Evolutionary conservation across 805 yeast species (phyloP).

Genomic region (Ogataea nakhonphanomensis): DNA sequence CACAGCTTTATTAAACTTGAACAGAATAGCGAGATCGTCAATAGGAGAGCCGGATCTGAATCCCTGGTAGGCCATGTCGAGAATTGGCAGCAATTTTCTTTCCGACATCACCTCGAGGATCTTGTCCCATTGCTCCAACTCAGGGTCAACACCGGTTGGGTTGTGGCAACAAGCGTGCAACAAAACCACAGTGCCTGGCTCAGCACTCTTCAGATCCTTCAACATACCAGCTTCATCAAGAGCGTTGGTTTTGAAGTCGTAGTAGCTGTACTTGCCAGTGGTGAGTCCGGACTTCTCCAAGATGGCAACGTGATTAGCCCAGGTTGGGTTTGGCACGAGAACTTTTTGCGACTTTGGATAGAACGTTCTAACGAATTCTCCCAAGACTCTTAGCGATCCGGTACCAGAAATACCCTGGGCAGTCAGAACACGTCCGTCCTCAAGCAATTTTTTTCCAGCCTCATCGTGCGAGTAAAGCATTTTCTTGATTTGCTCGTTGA

Average conservation of each 20-base stretch:
- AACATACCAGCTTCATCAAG: conserved; percentile 66
- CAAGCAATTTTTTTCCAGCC: conserved; percentile 52
- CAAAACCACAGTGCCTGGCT: conserved; percentile 61
- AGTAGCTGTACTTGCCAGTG: conserved; percentile 65
- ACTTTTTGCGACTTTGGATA: conserved; percentile 48
- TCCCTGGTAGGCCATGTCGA: conserved; percentile 96
- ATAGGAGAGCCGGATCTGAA: conserved; percentile 82
- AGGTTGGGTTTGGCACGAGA: conserved; percentile 81
- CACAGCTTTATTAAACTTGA: conserved; percentile 38
- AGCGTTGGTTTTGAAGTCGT: conserved; percentile 56
- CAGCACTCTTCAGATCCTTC: conserved; percentile 51
- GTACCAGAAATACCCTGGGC: conserved; percentile 94
- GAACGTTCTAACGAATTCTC: conserved; percentile 68
- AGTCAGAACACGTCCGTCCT: conserved; percentile 67
- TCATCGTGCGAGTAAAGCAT: conserved; percentile 69
- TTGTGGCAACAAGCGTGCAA: conserved; percentile 96
- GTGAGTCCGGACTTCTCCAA: conserved; percentile 69
- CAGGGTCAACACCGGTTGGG: conserved; percentile 95
- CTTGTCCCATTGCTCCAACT: conserved; percentile 72
- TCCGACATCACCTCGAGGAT: conserved; percentile 61
- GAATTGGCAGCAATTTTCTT: conserved; percentile 68
- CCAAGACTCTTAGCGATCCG: conserved; percentile 85
- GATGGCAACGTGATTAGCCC: conserved; percentile 91
- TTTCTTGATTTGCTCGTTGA: conserved; percentile 61
- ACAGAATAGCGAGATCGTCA: conserved; percentile 55